These are phyloP conservation scores for Suillus sp. DNA, from an alignment of 768 basidiomycete species.

Conservation along the genomic window DNA sequence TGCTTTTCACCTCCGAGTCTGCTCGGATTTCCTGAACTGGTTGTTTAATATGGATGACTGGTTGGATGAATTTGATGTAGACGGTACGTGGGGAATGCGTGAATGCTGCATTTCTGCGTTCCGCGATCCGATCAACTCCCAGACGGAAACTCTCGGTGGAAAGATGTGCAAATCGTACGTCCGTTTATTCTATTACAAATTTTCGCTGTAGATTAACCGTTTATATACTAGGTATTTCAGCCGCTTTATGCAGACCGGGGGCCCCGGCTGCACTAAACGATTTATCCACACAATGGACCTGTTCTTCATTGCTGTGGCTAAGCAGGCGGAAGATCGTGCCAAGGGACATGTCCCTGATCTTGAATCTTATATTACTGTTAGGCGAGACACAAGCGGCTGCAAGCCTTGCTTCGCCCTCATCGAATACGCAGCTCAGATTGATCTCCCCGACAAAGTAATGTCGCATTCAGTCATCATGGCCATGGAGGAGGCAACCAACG, in stretches of 20 bases:
- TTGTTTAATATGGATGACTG: constrained; percentile 36
- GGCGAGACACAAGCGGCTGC: constrained; percentile 56
- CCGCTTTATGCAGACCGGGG: constrained; percentile 40
- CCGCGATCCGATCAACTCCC: constrained; percentile 29
- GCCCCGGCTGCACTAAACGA: constrained; percentile 41
- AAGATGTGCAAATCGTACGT: constrained; percentile 39
- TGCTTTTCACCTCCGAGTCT: constrained; percentile 53
- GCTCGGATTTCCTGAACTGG: constrained; percentile 58
- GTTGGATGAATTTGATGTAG: constrained; percentile 37
- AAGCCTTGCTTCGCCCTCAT: constrained; percentile 53
- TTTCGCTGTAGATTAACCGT: constrained; percentile 13
- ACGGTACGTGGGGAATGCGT: constrained; percentile 33
- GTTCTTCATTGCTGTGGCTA: constrained; percentile 45
- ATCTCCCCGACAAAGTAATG: constrained; percentile 55
- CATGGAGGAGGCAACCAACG: constrained; percentile 50
- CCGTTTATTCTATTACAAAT: neutral
- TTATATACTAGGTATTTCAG: constrained; percentile 36
- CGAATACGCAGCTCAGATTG: constrained; percentile 55
- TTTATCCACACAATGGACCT: constrained; percentile 42
- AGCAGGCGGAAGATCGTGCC: constrained; percentile 46
- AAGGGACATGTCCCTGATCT: constrained; percentile 42
- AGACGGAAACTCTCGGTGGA: constrained; percentile 32
- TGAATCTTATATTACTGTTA: constrained; percentile 53
- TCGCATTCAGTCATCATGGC: constrained; percentile 50
- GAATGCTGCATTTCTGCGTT: constrained; percentile 33